Conservation (phyloP, 495 filamentous ascomycete species). For the Penicillium cataractarum region DNA sequence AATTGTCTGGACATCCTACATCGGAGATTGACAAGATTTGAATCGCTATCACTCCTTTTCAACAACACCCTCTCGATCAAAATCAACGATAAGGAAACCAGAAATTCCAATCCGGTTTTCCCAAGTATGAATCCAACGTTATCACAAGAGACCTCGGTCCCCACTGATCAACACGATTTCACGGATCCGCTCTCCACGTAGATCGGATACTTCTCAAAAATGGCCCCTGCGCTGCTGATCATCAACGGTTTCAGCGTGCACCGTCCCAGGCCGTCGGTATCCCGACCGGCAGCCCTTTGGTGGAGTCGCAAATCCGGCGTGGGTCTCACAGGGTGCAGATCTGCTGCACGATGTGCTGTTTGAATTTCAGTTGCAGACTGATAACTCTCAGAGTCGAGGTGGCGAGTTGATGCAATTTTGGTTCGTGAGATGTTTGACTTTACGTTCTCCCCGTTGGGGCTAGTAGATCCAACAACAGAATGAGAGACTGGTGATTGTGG, state of each 20-base stretch:
- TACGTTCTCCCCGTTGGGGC: too few relatives aligned
- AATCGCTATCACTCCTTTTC: background rate
- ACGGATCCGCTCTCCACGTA: background rate
- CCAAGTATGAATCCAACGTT: background rate
- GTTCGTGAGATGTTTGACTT: too few relatives aligned
- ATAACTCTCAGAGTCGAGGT: background rate
- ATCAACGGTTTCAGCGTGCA: background rate
- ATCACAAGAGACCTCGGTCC: background rate
- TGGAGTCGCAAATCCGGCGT: background rate
- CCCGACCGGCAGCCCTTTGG: background rate
- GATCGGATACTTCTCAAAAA: background rate
- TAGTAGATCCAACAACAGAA: too few relatives aligned
- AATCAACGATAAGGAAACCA: background rate
- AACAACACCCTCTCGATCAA: background rate
- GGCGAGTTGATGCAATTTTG: background rate
- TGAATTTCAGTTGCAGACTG: background rate
- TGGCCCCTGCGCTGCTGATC: conserved; percentile 3
- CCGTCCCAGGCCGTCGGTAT: background rate
- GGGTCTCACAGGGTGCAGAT: background rate
- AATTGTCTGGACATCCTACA: background rate
- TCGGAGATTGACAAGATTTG: background rate
- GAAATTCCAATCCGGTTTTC: background rate
- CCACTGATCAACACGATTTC: background rate
- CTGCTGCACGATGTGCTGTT: background rate
- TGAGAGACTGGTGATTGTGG: too few relatives aligned